Evolutionary conservation across 2,329 filamentous ascomycete species (phyloP), one percentile per base, ranked within the genome.

Genomic region (Tolypocladium tundrense): DNA sequence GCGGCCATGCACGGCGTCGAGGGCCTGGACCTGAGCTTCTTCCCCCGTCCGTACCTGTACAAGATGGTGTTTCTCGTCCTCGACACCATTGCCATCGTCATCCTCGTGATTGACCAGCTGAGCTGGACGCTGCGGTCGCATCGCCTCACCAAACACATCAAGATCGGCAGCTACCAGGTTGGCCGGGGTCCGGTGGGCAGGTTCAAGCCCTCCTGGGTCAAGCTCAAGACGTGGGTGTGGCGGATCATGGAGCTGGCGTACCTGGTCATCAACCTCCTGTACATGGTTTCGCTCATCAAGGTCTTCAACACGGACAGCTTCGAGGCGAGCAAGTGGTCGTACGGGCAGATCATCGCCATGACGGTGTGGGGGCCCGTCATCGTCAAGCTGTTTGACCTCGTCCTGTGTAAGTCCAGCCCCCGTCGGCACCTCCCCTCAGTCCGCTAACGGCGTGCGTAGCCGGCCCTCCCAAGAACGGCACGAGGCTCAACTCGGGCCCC

Each of bases 351-450:
- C 56, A 73, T 74, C 48, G 72, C 72, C 43, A 69, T 73, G 40
- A 73, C 72, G 0, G 70, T 73, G 6, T 74, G 72, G 72, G 72
- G 72, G 0, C 72, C 72, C 10, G 70, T 74, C 59, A 72, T 74
- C 57, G 70, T 74, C 48, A 73, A 74, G 56, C 57, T 73, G n/a
- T 70, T 74, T 58, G 69, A 73, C 42, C 64, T 74, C 3, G 64
- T 72, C 14, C 57, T 73, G n/a, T 72, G 71, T 72, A 63, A 68
- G 71, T 62, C 40, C 11, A 19, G 9, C 42, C 21, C 10, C 19
- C 31, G 33, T 41, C 14, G 21, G 16, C 16, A 48, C 31, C n/a
- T 33, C 33, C 3, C 16, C 42, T 16, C 6, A 2, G 10, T 31
- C 57, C 58, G 37, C 68, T 70, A 55, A 70, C 62, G 41, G 2